Evolutionary conservation across 164 flowering plant species (phyloP).

Genomic region (Nymphaea thermarum): DNA sequence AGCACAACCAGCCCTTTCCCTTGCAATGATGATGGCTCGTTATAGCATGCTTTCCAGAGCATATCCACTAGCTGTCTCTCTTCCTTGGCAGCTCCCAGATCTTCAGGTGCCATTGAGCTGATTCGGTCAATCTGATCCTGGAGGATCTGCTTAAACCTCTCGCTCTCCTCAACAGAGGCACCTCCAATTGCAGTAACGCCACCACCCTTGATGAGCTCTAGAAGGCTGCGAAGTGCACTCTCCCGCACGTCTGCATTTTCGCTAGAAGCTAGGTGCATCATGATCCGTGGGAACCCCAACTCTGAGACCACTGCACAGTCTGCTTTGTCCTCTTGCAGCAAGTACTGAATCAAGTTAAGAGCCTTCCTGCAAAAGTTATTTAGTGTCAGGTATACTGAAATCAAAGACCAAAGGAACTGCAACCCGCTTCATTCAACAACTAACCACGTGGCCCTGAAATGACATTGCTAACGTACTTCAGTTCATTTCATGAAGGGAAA

Average conservation of each 20-base stretch:
- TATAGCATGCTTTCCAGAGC: conserved; percentile 63
- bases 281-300: conserved; percentile 70
- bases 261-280: conserved; percentile 81
- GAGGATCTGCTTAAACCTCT: conserved; percentile 59
- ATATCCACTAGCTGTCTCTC: conserved; percentile 88
- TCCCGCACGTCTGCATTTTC: conserved; percentile 80
- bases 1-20: conserved; percentile 72
- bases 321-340: conserved; percentile 57
- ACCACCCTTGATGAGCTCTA: conserved; percentile 37
- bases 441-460: no score
- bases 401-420: no score
- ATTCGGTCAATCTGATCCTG: conserved; percentile 54
- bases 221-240: conserved; percentile 75
- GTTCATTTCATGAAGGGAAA: no score
- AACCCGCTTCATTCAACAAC: no score
- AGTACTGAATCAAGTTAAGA: conserved; percentile 72
- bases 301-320: conserved; percentile 49
- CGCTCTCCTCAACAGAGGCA: conserved; percentile 26
- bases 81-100: conserved; percentile 69
- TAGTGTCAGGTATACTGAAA: no score
- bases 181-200: conserved; percentile 21
- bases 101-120: conserved; percentile 59
- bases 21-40: conserved; percentile 72
- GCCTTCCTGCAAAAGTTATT: conserved; percentile 62
- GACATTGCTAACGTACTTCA: no score